Percentiles rank a stretch among this genome's conserved stretches.
These are phyloP conservation scores for Monilinia aucupariae DNA, from an alignment of 2,329 filamentous ascomycete species.

Conservation along the genomic window DNA sequence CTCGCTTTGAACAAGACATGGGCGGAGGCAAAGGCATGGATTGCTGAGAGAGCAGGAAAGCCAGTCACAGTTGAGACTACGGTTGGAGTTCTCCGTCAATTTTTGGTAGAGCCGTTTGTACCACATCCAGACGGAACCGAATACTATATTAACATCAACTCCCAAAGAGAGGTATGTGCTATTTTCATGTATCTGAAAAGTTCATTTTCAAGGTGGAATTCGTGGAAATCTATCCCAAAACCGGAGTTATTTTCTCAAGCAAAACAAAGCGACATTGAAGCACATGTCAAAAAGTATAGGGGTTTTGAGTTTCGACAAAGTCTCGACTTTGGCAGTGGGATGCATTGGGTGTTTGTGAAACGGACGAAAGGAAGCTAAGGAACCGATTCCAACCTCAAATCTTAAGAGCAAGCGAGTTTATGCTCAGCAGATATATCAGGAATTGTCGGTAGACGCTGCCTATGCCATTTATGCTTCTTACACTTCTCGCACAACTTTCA, in stretches of 20 bases:
- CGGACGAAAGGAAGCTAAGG: constrained; percentile 34
- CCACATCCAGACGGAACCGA: constrained; percentile 92
- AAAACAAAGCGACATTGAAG: constrained; percentile 20
- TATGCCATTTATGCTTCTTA: constrained; percentile 5
- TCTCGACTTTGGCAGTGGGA: constrained; percentile 24
- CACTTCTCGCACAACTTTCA: constrained; percentile 18
- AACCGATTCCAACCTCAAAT: constrained; percentile 25
- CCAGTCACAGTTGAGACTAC: constrained; percentile 88
- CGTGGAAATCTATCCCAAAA: not conserved
- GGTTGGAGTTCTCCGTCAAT: constrained; percentile 82
- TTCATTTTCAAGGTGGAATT: not conserved
- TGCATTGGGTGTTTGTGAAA: constrained; percentile 25
- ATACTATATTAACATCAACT: constrained; percentile 99
- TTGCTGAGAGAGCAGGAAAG: constrained; percentile 88
- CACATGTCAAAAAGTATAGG: constrained; percentile 37
- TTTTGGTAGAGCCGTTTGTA: constrained; percentile 97
- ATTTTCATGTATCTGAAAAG: constrained; percentile 15
- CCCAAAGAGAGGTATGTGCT: constrained; percentile 89
- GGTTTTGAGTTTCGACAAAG: constrained; percentile 1
- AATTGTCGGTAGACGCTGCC: constrained; percentile 15
- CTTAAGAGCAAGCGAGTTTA: constrained; percentile 20
- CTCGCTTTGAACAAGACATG: constrained; percentile 96
- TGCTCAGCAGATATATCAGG: constrained; percentile 24
- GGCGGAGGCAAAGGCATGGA: constrained; percentile 89
- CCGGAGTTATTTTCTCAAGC: not conserved